phyloP scores from a whole-genome alignment of 768 basidiomycete species.

The Fistulinella prunicolor region DNA sequence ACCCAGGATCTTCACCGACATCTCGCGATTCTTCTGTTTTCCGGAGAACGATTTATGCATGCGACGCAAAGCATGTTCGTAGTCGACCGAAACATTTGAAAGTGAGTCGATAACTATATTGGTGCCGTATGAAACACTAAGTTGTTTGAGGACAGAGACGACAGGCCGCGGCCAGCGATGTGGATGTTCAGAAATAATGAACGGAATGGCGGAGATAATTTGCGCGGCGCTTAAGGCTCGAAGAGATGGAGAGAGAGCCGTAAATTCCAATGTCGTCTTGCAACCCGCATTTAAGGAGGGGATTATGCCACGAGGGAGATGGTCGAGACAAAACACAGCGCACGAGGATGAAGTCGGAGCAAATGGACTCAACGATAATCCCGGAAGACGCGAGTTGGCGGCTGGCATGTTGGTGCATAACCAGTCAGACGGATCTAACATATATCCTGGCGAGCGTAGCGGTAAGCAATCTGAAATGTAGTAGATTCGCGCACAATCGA shows the following conservation, averaged over 20 bases:
- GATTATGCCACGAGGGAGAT: constrained; percentile 9
- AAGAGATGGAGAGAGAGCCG: constrained; percentile 37
- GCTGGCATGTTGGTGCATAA: not conserved
- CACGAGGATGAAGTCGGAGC: constrained; percentile 2
- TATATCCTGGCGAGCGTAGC: not conserved
- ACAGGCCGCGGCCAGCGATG: constrained; percentile 39
- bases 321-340: constrained; percentile 24
- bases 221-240: constrained; percentile 35
- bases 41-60: constrained; percentile 6
- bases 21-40: constrained; percentile 14
- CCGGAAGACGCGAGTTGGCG: constrained; percentile 7
- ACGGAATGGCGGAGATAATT: constrained; percentile 44
- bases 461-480: not conserved
- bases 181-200: constrained; percentile 33
- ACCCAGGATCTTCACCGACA: constrained; percentile 24
- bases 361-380: constrained; percentile 8
- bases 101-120: constrained; percentile 34
- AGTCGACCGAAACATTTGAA: constrained; percentile 39
- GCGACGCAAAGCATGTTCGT: constrained; percentile 16
- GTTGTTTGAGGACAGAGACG: constrained; percentile 35
- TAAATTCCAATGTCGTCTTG: constrained; percentile 33
- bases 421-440: not conserved
- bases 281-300: constrained; percentile 16
- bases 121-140: constrained; percentile 26
- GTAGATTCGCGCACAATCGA: not conserved